These are phyloP conservation scores for Dissophora ornata DNA, from an alignment of 192 early-diverging fungal species.

Conservation along the genomic window DNA sequence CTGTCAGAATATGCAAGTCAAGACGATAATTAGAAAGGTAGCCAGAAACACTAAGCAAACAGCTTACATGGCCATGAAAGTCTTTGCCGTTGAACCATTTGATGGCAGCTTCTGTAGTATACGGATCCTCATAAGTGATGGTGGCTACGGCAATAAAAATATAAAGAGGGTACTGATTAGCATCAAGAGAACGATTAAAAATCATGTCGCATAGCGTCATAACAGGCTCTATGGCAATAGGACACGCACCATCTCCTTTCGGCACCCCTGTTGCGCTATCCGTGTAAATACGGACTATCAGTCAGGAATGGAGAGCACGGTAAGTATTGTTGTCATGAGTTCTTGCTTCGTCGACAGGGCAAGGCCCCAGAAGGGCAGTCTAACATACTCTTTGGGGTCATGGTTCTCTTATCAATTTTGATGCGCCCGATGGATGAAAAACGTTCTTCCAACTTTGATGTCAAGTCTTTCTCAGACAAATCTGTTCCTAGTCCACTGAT, in stretches of 20 bases:
- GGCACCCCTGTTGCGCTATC: constrained; percentile 71
- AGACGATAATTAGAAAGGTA: not conserved
- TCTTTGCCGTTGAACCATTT: constrained; percentile 76
- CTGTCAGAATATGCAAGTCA: constrained; percentile 40
- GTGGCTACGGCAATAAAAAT: constrained; percentile 60
- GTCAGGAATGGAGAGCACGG: not conserved
- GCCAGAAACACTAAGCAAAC: too few relatives aligned
- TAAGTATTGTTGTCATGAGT: not conserved
- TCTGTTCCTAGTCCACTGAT: constrained; percentile 71
- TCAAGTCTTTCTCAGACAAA: constrained; percentile 63
- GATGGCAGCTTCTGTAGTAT: constrained; percentile 75
- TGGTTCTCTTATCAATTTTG: constrained; percentile 73
- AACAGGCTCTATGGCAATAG: not conserved
- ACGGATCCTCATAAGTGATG: constrained; percentile 81
- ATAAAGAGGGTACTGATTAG: too few relatives aligned
- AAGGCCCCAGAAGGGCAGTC: not conserved
- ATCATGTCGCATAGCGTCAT: too few relatives aligned
- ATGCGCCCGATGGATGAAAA: constrained; percentile 80
- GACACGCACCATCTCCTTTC: constrained; percentile 73
- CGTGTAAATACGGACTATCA: constrained; percentile 74
- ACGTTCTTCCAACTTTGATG: constrained; percentile 63
- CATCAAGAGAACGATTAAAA: too few relatives aligned
- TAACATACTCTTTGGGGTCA: constrained; percentile 68
- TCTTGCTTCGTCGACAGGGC: too few relatives aligned
- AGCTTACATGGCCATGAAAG: constrained; percentile 54